Evolutionary conservation across 768 basidiomycete genomes (phyloP), one percentile per base, ranked within the genome.

Genomic region (Termitomyces sp.): DNA sequence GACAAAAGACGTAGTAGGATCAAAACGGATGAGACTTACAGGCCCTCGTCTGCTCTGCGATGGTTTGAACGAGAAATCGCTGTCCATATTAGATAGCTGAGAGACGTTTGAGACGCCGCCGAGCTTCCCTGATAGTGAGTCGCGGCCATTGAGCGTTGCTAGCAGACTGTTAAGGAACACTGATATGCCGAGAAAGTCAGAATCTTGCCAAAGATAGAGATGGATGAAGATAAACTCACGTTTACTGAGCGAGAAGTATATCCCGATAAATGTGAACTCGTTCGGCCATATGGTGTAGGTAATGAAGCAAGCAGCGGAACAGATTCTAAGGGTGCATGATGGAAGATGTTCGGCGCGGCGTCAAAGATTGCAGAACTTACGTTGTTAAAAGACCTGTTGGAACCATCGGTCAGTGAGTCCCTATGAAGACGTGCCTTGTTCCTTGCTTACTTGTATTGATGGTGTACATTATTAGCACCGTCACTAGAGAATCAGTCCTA

Each of bases 401-500:
- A 46, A 4, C 8, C 12, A 34, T n/a, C n/a, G 0, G 15, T 57
- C 29, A 53, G 31, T 52, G 1, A 3, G 17, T 29, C 2, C 10
- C 1, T 7, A 32, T 31, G 36, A 38, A 43, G 31, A 5, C 12
- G 25, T 32, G 8, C 25, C 4, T 2, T 31, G 2, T 46, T 10
- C 2, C 48, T 7, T 32, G 68, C 77, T 55, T 59, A 82, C 81
- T 74, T 62, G 81, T 82, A 62, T 81, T 83, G 56, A 84, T 74
- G n/a, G 77, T 73, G 60, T 81, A 84, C 58, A 79, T 55, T 61
- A 83, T 78, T 29, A 85, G 68, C n/a, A 74, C 67, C 15, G 73
- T 77, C 9, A 83, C 66, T 4, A 83, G 59, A 0, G 78, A 75
- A 52, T 84, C 76, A 29, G 81, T 82, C 52, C 82, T 81, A 49